phyloP scores from a whole-genome alignment of 2,329 filamentous ascomycete species.

The Trichothecium sympodiale region DNA sequence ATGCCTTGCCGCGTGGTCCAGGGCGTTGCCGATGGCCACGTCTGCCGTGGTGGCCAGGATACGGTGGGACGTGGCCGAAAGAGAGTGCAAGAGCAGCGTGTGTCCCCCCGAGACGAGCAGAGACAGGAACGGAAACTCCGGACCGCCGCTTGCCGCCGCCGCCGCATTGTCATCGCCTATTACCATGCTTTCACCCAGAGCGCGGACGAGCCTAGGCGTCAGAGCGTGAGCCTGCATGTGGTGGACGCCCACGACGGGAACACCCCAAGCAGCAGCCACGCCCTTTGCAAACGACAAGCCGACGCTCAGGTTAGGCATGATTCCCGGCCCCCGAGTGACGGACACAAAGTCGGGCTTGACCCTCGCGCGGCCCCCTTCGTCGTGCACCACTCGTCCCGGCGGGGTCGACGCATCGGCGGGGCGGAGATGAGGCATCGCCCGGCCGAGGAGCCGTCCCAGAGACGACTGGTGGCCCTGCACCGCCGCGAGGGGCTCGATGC shows the following conservation, averaged over 20 bases:
- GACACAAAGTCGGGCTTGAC: conserved; percentile 70
- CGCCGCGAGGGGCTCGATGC: conserved; percentile 70
- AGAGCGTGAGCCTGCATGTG: conserved; percentile 97
- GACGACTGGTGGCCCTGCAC: conserved; percentile 64
- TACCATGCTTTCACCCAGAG: conserved; percentile 32
- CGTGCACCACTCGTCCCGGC: conserved; percentile 4
- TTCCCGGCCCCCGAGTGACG: conserved; percentile 83
- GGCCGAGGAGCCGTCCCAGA: conserved; percentile 56
- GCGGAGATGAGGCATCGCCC: conserved; percentile 47
- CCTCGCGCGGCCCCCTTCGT: conserved; percentile 9
- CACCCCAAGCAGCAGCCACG: conserved; percentile 69
- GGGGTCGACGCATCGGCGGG: conserved; percentile 3
- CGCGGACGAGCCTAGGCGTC: conserved; percentile 66
- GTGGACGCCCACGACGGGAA: conserved; percentile 77
- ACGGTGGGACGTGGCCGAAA: conserved; percentile 54
- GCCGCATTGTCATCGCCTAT: conserved; percentile 5
- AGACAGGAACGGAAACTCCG: conserved; percentile 73
- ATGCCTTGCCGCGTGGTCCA: conserved; percentile 76
- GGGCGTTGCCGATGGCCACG: conserved; percentile 77
- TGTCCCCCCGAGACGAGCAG: conserved; percentile 89
- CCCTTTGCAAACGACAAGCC: conserved; percentile 83
- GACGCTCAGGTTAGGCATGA: conserved; percentile 65
- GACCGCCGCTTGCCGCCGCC: conserved; percentile 17
- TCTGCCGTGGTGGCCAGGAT: conserved; percentile 66
- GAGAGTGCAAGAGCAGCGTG: conserved; percentile 72